Evolutionary conservation across 163 green algal species (phyloP).

Genomic region (Chlorella variabilis): DNA sequence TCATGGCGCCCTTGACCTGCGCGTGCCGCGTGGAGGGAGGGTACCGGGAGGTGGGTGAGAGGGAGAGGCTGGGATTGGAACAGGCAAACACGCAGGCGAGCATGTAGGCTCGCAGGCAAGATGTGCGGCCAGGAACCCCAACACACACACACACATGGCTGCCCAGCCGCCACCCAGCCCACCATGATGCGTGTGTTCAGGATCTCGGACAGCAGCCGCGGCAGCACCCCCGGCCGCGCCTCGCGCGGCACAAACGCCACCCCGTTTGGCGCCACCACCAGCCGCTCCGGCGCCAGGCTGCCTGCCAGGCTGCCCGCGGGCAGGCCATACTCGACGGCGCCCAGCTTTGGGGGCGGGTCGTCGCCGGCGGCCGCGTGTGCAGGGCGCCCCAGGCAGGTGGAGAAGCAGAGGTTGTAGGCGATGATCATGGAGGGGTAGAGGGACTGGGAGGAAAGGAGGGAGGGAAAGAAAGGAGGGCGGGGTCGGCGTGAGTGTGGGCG

Average conservation of each 20-base stretch:
- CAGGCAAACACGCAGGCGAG: no score
- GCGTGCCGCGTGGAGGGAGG: no score
- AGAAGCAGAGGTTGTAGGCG: constrained; percentile 99
- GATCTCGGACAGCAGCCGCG: constrained; percentile 94
- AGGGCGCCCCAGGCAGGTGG: constrained; percentile 83
- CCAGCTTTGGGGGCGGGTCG: constrained; percentile 23
- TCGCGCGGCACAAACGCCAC: constrained; percentile 76
- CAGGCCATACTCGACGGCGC: constrained; percentile 16
- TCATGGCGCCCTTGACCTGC: constrained; percentile 90
- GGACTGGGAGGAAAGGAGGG: constrained; percentile 48
- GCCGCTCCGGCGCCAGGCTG: constrained; percentile 30
- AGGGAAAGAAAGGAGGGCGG: neutral
- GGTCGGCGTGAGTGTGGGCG: neutral
- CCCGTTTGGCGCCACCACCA: constrained; percentile 88
- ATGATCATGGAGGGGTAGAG: constrained; percentile 97
- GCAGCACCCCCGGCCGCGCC: constrained; percentile 87
- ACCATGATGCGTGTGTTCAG: constrained; percentile 94
- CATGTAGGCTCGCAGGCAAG: no score
- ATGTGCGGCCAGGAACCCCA: no score
- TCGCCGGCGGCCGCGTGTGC: constrained; percentile 51
- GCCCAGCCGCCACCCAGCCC: neutral
- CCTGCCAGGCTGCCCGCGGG: constrained; percentile 36
- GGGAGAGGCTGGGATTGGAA: no score
- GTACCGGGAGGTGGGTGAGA: no score
- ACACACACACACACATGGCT: neutral